These are phyloP conservation scores for Panellus pusillus DNA, from an alignment of 768 basidiomycete species.

Conservation along the genomic window DNA sequence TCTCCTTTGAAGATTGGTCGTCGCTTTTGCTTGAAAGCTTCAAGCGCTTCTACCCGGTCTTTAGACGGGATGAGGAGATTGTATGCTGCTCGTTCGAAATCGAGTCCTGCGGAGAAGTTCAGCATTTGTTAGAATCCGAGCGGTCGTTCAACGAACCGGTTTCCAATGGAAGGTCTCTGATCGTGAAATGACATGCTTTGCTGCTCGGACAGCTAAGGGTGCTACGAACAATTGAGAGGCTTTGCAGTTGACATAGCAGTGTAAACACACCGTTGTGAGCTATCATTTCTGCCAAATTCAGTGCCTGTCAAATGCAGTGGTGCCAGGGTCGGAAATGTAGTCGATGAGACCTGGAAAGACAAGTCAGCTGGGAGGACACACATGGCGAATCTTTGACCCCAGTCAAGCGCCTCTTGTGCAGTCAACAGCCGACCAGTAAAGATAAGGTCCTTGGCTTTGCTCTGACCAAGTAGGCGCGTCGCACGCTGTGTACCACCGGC, in stretches of 20 bases:
- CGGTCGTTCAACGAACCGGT: slow-evolving; percentile 44
- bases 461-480: slow-evolving; percentile 71
- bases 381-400: slow-evolving; percentile 47
- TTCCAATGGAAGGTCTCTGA: slow-evolving; percentile 78
- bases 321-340: slow-evolving; percentile 65
- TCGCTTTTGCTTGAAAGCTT: slow-evolving; percentile 86
- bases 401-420: slow-evolving; percentile 67
- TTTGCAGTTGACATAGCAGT: neutral
- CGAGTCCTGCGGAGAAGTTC: slow-evolving; percentile 54
- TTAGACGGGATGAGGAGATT: slow-evolving; percentile 71
- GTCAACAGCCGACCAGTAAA: slow-evolving; percentile 74
- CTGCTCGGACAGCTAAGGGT: slow-evolving; percentile 83
- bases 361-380: slow-evolving; percentile 5
- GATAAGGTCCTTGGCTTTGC: slow-evolving; percentile 84
- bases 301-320: slow-evolving; percentile 67
- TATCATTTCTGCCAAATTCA: slow-evolving; percentile 68
- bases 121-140: neutral
- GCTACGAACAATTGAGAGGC: slow-evolving; percentile 42
- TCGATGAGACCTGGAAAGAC: slow-evolving; percentile 70
- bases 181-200: slow-evolving; percentile 81
- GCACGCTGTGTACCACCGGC: slow-evolving; percentile 88
- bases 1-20: slow-evolving; percentile 79
- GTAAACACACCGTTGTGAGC: slow-evolving; percentile 56
- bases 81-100: slow-evolving; percentile 86
- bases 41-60: slow-evolving; percentile 81